Evolutionary conservation across 345 rosid species (phyloP), one percentile per base, ranked within the genome.

Genomic region (Euphorbia lathyris): DNA sequence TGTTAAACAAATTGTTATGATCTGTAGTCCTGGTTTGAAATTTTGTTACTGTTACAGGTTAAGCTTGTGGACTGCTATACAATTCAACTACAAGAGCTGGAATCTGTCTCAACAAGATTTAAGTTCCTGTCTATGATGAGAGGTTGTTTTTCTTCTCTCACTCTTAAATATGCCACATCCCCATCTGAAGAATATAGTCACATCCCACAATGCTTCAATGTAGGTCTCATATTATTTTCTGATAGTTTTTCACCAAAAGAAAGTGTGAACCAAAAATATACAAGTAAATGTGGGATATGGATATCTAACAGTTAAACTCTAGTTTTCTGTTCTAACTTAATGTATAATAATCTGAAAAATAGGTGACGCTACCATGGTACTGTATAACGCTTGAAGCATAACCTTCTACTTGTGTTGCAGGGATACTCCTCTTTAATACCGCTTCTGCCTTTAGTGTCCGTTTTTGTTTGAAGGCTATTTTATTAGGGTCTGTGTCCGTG

Each of bases 61-160:
- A 91, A 88, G 82, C 88, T 85, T 69, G 84, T 94, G 74, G 97
- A 94, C 82, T 90, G 96, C 78, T 84, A 87, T 72, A 83, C 88
- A 63, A 74, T 88, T 77, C 82, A 84, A 77, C 69, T 82, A 74
- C 87, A 86, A 66, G 98, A 94, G 78, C 90, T 94, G 66, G 95
- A 94, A 82, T 87, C 96, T 6, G 83, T 91, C 59, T 71, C 91
- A 67, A 82, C 98, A 73, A 80, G 71, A 79, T 94, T 76, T 68
- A 87, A 80, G 74, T 90, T 94, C 88, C 77, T 82, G 74, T 94
- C 98, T 50, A 94, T 94, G 97, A 91, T 94, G 98, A 87, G 96
- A 72, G 98, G 97, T 90, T 81, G 45, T 45, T 74, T 66, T 38
- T 19, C 73, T 60, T 34, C 70, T 12, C 51, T 58, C 43, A 50